Percentiles rank a stretch among this genome's conserved stretches.
Evolutionary conservation across 805 yeast species (phyloP).

Genomic region (Metschnikowia vanudenii): DNA sequence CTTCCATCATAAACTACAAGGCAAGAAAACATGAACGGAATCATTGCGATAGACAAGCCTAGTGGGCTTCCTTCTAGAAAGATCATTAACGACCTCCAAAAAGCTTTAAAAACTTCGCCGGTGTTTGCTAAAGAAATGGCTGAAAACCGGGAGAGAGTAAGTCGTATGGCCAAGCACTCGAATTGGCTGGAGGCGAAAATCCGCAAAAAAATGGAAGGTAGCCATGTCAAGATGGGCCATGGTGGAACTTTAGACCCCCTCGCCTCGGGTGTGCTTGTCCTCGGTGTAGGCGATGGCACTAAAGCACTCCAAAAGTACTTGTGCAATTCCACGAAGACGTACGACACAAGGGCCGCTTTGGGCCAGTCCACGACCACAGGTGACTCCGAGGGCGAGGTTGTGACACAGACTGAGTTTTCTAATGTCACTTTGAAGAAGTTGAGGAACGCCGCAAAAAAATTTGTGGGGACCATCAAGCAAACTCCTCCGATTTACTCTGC

Average conservation of each 20-base stretch:
- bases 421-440: slow-evolving; percentile 59
- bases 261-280: slow-evolving; percentile 90
- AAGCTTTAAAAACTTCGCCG: slow-evolving; percentile 56
- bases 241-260: slow-evolving; percentile 97
- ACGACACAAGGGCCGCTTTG: slow-evolving; percentile 78
- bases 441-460: slow-evolving; percentile 51
- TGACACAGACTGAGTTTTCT: slow-evolving; percentile 53
- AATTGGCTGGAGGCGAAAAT: slow-evolving; percentile 47
- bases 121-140: slow-evolving; percentile 56
- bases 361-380: slow-evolving; percentile 94
- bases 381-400: slow-evolving; percentile 82
- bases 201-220: slow-evolving; percentile 48
- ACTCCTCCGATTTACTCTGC: slow-evolving; percentile 97
- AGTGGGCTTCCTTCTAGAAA: slow-evolving; percentile 78
- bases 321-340: slow-evolving; percentile 71
- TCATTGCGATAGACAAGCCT: slow-evolving; percentile 90
- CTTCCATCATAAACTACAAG: slow-evolving; percentile 3
- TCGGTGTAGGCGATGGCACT: slow-evolving; percentile 93
- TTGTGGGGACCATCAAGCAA: slow-evolving; percentile 79
- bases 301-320: slow-evolving; percentile 72
- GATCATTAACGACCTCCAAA: slow-evolving; percentile 65
- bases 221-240: slow-evolving; percentile 88
- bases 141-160: slow-evolving; percentile 48
- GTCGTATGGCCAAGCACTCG: too few species aligned
- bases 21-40: slow-evolving; percentile 70